Evolutionary conservation across 225 moss, liverwort and hornwort genomes (phyloP).

Genomic region (Bryum argenteum): DNA sequence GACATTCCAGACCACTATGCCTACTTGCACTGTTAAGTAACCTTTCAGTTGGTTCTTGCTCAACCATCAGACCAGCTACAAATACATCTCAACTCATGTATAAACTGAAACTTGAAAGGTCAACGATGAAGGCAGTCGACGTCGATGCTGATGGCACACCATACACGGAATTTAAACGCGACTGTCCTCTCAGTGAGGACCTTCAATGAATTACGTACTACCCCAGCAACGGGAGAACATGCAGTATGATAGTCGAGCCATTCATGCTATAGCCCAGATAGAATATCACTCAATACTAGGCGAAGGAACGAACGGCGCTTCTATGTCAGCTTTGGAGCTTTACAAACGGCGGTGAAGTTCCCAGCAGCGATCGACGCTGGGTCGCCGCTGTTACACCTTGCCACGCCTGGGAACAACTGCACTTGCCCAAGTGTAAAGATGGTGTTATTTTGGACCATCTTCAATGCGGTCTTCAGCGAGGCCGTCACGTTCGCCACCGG

Average conservation of each 20-base stretch:
- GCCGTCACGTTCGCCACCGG: slow-evolving; percentile 20
- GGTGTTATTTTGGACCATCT: slow-evolving; percentile 41
- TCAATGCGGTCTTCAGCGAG: slow-evolving; percentile 32
- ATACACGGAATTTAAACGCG: neutral
- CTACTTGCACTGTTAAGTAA: neutral
- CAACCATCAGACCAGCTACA: slow-evolving; percentile 4
- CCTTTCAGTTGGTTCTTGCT: neutral
- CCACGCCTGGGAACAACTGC: slow-evolving; percentile 40
- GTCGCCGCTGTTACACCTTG: slow-evolving; percentile 40
- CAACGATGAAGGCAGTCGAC: neutral
- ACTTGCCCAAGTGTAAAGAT: slow-evolving; percentile 53
- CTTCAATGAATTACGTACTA: slow-evolving; percentile 16
- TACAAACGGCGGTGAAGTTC: slow-evolving; percentile 37
- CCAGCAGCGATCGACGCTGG: slow-evolving; percentile 22
- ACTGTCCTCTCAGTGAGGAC: slow-evolving; percentile 1
- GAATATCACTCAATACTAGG: neutral
- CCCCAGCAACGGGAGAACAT: neutral
- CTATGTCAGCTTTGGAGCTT: slow-evolving; percentile 35
- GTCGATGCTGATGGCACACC: neutral
- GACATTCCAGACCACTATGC: neutral
- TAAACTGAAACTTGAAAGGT: neutral
- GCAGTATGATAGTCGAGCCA: neutral
- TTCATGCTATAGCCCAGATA: neutral
- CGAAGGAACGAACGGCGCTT: neutral
- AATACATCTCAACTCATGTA: neutral